Base-by-base conservation (phyloP, 169 alveolate genomes). In the Cryptosporidium xiaoi region DNA sequence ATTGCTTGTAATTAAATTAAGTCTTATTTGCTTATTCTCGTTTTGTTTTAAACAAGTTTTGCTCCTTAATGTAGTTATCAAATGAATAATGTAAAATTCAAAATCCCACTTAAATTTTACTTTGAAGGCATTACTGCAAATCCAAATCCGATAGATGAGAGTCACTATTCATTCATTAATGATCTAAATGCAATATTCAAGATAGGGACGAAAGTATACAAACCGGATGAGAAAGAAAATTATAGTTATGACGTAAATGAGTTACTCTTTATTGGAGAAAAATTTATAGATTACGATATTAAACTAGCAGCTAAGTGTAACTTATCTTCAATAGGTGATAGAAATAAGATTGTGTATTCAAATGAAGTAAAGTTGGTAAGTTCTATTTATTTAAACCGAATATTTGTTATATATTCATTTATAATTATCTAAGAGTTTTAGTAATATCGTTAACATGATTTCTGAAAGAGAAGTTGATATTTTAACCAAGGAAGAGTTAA, bases 161-260 rank as follows among this genome's bases (percentile, higher is more conserved):
- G 16, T 3, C 83, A 69, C 33, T n/a, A 29, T 20, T 24, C 12
- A 33, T 69, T 69, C 27, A 53, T 69, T 27, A 29, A 69, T n/a
- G 3, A 31, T 53, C 16, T 69, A 13, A 31, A 69, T 51, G 12
- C 15, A 20, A 56, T 31, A 10, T 33, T 20, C 18, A 51, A 16
- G 7, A 3, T 69, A 69, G 83, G 83, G 3, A 53, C n/a, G 20
- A 56, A 24, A 40, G 27, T 2, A n/a, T 24, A 27, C 48, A 8
- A 40, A 6, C 48, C 10, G 24, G 27, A 24, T 36, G 24, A 33
- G 4, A 51, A 48, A 31, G 48, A 4, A 36, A 36, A 66, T 12
- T 66, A 66, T 16, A 8, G 16, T 27, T 69, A 24, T 18, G 56
- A 69, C 31, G 6, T 69, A 29, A 51, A 69, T 69, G 83, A 69